Evolutionary conservation across 2,329 filamentous ascomycete genomes (phyloP).

Genomic region (Claviceps sp.): DNA sequence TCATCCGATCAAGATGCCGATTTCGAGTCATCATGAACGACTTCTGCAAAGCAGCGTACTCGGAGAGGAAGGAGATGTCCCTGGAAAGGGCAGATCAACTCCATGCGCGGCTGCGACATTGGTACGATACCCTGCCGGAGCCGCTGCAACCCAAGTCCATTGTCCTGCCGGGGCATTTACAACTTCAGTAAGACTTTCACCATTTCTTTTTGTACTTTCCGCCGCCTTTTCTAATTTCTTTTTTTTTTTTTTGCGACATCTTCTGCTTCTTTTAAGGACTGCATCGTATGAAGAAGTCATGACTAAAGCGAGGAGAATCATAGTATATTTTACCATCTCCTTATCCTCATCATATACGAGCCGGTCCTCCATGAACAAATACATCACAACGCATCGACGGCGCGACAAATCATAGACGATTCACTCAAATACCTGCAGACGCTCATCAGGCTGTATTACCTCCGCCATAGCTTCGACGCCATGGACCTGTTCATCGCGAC

Average conservation of each 20-base stretch:
- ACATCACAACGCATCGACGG: not conserved
- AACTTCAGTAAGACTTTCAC: constrained; percentile 21
- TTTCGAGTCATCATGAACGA: constrained; percentile 23
- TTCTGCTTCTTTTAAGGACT: no score
- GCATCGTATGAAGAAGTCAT: not conserved
- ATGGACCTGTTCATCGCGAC: constrained; percentile 19
- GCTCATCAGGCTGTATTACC: constrained; percentile 17
- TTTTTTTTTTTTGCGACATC: no score
- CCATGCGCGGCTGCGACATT: constrained; percentile 10
- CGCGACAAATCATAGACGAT: constrained; percentile 11
- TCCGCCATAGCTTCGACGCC: constrained; percentile 19
- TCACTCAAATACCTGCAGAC: constrained; percentile 12
- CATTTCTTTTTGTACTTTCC: not conserved
- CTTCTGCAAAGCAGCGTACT: constrained; percentile 11
- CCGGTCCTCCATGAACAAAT: constrained; percentile 8
- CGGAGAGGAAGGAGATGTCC: constrained; percentile 6
- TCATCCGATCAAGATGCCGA: constrained; percentile 15
- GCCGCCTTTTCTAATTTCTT: not conserved
- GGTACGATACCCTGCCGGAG: constrained; percentile 16
- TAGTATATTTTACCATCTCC: constrained; percentile 14
- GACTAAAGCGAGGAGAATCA: not conserved
- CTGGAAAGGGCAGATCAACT: constrained; percentile 12
- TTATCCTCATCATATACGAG: constrained; percentile 15
- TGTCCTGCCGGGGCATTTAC: constrained; percentile 21
- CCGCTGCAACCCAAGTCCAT: constrained; percentile 16